Evolutionary conservation across 192 early-diverging fungal species (phyloP).

Genomic region (Mortierella antarctica): DNA sequence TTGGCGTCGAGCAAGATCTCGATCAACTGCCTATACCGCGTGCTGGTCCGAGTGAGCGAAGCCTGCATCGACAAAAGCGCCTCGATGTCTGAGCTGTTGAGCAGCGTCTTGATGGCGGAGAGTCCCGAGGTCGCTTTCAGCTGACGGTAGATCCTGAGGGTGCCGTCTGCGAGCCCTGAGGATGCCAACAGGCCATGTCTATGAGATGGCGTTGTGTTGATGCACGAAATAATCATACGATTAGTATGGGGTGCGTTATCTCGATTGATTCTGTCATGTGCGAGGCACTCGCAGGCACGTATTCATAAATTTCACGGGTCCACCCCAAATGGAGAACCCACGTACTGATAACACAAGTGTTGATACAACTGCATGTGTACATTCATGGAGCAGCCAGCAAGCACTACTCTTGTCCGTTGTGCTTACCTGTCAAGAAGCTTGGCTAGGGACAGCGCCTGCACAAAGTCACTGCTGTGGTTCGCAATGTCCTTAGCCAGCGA

Average conservation of each 20-base stretch:
- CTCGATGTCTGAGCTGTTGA: constrained; percentile 25
- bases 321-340: too few relatives aligned
- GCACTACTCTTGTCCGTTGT: too few relatives aligned
- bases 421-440: constrained; percentile 39
- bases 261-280: too few relatives aligned
- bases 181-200: constrained; percentile 28
- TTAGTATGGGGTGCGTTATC: too few relatives aligned
- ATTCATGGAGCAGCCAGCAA: too few relatives aligned
- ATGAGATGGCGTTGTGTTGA: not conserved
- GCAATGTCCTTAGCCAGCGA: constrained; percentile 37
- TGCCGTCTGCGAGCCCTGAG: constrained; percentile 28
- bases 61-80: constrained; percentile 30
- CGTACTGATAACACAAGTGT: too few relatives aligned
- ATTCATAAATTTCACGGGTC: too few relatives aligned
- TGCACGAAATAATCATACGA: too few relatives aligned
- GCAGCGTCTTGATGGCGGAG: constrained; percentile 1
- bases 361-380: too few relatives aligned
- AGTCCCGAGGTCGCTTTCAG: constrained; percentile 28
- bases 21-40: constrained; percentile 44
- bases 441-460: constrained; percentile 33
- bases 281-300: too few relatives aligned
- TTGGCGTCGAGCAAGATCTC: constrained; percentile 49
- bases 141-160: constrained; percentile 31
- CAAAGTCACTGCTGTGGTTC: constrained; percentile 45
- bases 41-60: not conserved